phyloP scores from a whole-genome alignment of 2,329 filamentous ascomycete species.

The Hirsutella rhossiliensis region DNA sequence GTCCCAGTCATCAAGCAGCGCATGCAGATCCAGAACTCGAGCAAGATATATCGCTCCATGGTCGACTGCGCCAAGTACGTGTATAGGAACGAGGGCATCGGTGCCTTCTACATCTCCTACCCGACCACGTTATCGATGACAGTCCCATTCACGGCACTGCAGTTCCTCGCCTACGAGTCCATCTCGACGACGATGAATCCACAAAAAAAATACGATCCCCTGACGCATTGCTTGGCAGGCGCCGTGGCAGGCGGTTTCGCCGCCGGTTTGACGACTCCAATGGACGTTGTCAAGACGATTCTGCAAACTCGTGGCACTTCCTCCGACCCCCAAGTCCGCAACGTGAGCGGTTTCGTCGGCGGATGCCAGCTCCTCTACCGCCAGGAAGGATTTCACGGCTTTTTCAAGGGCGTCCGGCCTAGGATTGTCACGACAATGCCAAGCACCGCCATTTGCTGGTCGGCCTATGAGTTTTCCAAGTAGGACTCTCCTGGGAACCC shows the following conservation, averaged over 20 bases:
- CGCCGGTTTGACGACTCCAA: constrained; percentile 84
- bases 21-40: constrained; percentile 97
- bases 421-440: constrained; percentile 94
- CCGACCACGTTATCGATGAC: constrained; percentile 98
- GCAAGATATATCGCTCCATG: constrained; percentile 73
- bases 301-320: constrained; percentile 85
- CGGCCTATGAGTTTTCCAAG: constrained; percentile 58
- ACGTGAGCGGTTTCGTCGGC: constrained; percentile 69
- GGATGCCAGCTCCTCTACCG: constrained; percentile 73
- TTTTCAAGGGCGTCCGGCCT: constrained; percentile 86
- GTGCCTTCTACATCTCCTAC: constrained; percentile 96
- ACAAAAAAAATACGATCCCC: constrained; percentile 71
- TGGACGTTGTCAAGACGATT: constrained; percentile 98
- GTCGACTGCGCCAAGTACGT: constrained; percentile 78
- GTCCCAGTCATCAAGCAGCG: constrained; percentile 88
- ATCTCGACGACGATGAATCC: constrained; percentile 92
- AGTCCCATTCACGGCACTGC: constrained; percentile 90
- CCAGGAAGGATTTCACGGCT: constrained; percentile 74
- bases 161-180: constrained; percentile 96
- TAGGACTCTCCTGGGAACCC: constrained; percentile 23
- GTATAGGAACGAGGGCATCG: constrained; percentile 75
- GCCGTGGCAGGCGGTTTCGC: constrained; percentile 88
- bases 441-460: constrained; percentile 99
- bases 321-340: constrained; percentile 65
- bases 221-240: constrained; percentile 87